A percentile compares a stretch with the other conserved stretches of the same genome.
Conservation (phyloP, 441 rosid genomes). For the Gossypium schwendimanii region DNA sequence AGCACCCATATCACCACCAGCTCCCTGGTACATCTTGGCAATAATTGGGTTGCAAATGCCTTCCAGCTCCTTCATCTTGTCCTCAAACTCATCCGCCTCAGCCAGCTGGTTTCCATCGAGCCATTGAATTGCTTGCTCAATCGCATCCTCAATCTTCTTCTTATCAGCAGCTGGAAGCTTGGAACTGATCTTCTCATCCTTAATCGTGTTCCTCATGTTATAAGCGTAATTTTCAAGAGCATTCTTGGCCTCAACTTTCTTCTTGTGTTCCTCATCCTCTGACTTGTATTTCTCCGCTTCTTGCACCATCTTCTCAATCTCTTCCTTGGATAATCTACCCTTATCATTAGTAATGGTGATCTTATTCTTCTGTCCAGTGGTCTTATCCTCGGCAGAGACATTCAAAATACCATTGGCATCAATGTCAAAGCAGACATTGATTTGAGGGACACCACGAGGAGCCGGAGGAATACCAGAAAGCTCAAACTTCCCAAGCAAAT, state of each 20-base stretch:
- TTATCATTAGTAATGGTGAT: constrained; percentile 70
- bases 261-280: constrained; percentile 71
- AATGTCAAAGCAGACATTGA: constrained; percentile 60
- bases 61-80: constrained; percentile 69
- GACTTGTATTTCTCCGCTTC: constrained; percentile 73
- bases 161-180: constrained; percentile 49
- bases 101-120: constrained; percentile 60
- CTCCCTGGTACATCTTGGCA: constrained; percentile 66
- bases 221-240: constrained; percentile 17
- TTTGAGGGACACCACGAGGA: constrained; percentile 68
- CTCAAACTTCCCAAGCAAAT: constrained; percentile 70
- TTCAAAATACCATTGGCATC: constrained; percentile 66
- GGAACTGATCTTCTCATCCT: constrained; percentile 54
- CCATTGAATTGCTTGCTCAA: constrained; percentile 61
- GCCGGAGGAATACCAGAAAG: constrained; percentile 71
- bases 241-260: constrained; percentile 73
- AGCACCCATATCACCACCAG: constrained; percentile 44
- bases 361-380: constrained; percentile 75
- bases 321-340: constrained; percentile 60
- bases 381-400: constrained; percentile 75
- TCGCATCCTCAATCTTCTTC: constrained; percentile 67
- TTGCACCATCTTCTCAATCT: constrained; percentile 62
- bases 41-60: constrained; percentile 66
- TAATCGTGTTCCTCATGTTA: constrained; percentile 8
- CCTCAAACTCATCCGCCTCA: constrained; percentile 62